Base-by-base conservation (phyloP, 345 rosid species). In the Syzygium grande region DNA sequence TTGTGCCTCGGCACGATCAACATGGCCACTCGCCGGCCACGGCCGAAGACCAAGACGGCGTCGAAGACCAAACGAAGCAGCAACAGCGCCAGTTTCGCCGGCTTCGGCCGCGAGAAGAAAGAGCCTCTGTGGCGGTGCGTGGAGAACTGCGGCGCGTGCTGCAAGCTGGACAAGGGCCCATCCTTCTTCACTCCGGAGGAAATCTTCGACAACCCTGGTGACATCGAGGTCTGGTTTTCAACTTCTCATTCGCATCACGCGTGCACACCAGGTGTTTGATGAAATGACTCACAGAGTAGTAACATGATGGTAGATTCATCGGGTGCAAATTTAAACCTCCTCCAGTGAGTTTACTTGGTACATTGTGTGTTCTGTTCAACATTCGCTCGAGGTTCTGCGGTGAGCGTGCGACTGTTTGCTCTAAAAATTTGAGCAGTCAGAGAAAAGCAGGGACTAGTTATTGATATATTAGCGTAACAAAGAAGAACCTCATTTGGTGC, bases 161-260 rank as follows among this genome's bases (percentile, higher is more conserved):
- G 99, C 93, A 95, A 96, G 93, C 88, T 97, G 38, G 97, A 90
- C n/a, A 97, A 95, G 86, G 98, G 94, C 68, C 96, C 97, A 22
- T 89, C 93, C 86, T 96, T 96, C 41, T 90, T 92, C 41, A 91
- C 96, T 15, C 98, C 99, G 17, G 98, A 96, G 86, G 98, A 97
- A 88, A 94, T 96, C 89, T 95, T 96, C 90, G 90, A 90, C 4
- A 84, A 94, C 87, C 94, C 96, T 25, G 65, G 79, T 6, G 99
- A 94, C 27, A 25, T 95, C 6, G 91, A 95, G 98, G 99, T 94
- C 52, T 16, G 63, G 77, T 87, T 27, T 43, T 1, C 38, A 8
- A n/a, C 9, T 49, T 43, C 49, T 80, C 34, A 1, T 11, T 78
- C 29, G 85, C 38, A 46, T 11, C 59, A 4, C 12, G 23, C 13